phyloP scores from a whole-genome alignment of 2,329 filamentous ascomycete species.

The Neocatenulostroma microsporum region DNA sequence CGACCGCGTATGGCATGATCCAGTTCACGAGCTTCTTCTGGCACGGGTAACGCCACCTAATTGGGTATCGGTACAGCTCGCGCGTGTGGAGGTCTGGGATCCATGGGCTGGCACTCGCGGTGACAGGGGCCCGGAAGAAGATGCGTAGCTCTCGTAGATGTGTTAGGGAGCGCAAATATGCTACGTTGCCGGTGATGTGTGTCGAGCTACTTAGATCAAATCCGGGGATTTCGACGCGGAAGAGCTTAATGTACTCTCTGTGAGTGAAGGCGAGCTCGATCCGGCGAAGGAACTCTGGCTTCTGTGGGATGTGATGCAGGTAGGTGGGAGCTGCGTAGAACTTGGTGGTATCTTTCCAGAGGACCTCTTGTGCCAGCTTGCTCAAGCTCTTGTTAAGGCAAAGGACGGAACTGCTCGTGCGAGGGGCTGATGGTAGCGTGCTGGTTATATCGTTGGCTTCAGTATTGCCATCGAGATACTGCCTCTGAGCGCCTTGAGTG shows the following conservation, averaged over 20 bases:
- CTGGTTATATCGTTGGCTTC: no score
- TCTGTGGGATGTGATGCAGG: no score
- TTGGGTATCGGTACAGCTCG: neutral
- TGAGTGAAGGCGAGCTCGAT: neutral
- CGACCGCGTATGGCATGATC: slow-evolving; percentile 4
- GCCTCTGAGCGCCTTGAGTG: no score
- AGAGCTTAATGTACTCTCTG: neutral
- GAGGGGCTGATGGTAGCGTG: no score
- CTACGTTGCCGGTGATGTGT: no score
- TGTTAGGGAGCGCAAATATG: neutral
- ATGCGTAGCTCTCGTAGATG: neutral
- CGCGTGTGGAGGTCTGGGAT: neutral
- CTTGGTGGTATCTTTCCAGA: slow-evolving; percentile 12
- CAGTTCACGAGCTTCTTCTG: slow-evolving; percentile 4
- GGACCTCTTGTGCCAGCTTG: neutral
- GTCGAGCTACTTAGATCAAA: no score
- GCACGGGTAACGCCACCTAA: no score
- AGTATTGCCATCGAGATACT: no score
- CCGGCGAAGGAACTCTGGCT: no score
- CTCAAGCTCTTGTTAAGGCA: slow-evolving; percentile 7
- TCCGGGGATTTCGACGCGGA: neutral
- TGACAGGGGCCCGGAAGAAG: neutral
- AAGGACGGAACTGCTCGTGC: slow-evolving; percentile 1
- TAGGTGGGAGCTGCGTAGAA: no score
- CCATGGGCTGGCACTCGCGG: neutral